These are phyloP conservation scores for Tetrastigma voinierianum DNA, from an alignment of 164 flowering plant species.

Conservation along the genomic window DNA sequence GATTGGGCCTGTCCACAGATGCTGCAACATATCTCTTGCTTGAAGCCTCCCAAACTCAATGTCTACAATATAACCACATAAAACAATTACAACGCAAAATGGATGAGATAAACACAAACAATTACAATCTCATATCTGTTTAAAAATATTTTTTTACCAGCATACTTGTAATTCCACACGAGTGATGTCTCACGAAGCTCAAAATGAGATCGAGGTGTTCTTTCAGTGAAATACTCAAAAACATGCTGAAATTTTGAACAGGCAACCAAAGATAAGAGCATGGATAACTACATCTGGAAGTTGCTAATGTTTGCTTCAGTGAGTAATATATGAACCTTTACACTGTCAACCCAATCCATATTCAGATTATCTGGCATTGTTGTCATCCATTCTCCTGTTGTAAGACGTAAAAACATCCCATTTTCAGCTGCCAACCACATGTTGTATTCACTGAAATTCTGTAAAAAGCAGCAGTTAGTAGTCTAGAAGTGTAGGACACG, in stretches of 20 bases:
- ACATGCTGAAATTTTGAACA: slow-evolving; percentile 55
- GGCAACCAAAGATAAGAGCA: background rate
- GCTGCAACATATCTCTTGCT: slow-evolving; percentile 96
- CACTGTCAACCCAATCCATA: slow-evolving; percentile 89
- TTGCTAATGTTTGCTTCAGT: no score
- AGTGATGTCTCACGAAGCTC: slow-evolving; percentile 89
- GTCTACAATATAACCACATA: slow-evolving; percentile 23
- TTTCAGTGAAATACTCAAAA: slow-evolving; percentile 82
- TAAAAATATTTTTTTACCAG: slow-evolving; percentile 45
- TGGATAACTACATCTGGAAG: background rate
- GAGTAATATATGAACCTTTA: slow-evolving; percentile 46
- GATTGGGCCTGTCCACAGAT: slow-evolving; percentile 98
- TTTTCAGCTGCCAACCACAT: slow-evolving; percentile 93
- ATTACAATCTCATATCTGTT: background rate
- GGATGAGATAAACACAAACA: background rate
- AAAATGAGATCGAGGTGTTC: slow-evolving; percentile 90
- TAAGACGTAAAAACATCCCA: slow-evolving; percentile 78
- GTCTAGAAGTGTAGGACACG: slow-evolving; percentile 1
- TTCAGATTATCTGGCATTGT: slow-evolving; percentile 81
- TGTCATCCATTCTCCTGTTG: slow-evolving; percentile 78
- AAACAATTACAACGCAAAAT: slow-evolving; percentile 7
- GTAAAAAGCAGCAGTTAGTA: slow-evolving; percentile 21
- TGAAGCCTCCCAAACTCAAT: slow-evolving; percentile 94
- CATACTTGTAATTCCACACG: slow-evolving; percentile 96
- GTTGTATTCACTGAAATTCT: slow-evolving; percentile 81